These are phyloP conservation scores for Exidia glandulosa DNA, from an alignment of 768 basidiomycete genomes.

Conservation along the genomic window DNA sequence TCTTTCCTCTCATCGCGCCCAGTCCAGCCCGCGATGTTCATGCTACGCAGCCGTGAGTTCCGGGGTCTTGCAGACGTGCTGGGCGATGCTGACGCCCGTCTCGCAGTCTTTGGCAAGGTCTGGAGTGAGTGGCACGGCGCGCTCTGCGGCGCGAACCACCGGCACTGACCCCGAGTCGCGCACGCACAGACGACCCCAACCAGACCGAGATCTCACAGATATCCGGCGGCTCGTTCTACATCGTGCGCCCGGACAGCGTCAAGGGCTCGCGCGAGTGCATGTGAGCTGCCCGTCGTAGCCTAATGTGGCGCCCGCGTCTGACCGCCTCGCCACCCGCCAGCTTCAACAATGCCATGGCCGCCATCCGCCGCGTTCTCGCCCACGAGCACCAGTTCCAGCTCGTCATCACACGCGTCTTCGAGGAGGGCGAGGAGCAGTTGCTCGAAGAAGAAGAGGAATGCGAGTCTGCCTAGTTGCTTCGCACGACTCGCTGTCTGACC, in stretches of 20 bases:
- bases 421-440: slow-evolving; percentile 92
- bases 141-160: slow-evolving; percentile 1
- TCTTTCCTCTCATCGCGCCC: neutral
- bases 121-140: slow-evolving; percentile 79
- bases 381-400: slow-evolving; percentile 78
- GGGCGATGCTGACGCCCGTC: slow-evolving; percentile 12
- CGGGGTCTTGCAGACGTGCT: neutral
- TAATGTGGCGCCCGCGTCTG: neutral
- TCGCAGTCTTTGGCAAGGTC: slow-evolving; percentile 76
- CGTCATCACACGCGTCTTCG: slow-evolving; percentile 91
- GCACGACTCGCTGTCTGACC: slow-evolving; percentile 4
- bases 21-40: slow-evolving; percentile 50
- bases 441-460: slow-evolving; percentile 84
- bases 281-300: slow-evolving; percentile 33
- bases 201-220: slow-evolving; percentile 93
- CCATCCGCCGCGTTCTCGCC: slow-evolving; percentile 73
- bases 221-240: slow-evolving; percentile 80
- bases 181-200: slow-evolving; percentile 78
- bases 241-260: slow-evolving; percentile 83
- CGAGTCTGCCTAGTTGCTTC: slow-evolving; percentile 32
- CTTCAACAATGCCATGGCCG: slow-evolving; percentile 91
- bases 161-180: slow-evolving; percentile 13
- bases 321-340: slow-evolving; percentile 40
- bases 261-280: slow-evolving; percentile 95
- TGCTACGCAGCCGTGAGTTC: slow-evolving; percentile 68